Evolutionary conservation across 768 basidiomycete genomes (phyloP), one percentile per base, ranked within the genome.

Genomic region (Boletus bicolor): DNA sequence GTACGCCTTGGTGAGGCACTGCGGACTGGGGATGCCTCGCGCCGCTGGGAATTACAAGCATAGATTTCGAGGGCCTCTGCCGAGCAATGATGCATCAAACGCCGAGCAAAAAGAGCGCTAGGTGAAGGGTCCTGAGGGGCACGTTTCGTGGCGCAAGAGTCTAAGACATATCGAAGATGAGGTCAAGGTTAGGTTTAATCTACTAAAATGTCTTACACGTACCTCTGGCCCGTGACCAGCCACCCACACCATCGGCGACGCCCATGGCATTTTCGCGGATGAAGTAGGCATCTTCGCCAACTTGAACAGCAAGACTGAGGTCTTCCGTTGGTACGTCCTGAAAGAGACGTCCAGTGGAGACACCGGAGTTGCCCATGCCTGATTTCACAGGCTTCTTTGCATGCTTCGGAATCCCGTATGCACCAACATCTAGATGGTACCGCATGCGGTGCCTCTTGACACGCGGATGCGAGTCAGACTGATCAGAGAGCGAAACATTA

Each of bases 211-310:
- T 53, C 11, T 64, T 73, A 19, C 62, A 77, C 76, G 69, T 53
- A 65, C 68, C 70, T 55, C 64, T 77, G 37, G 70, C 65, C 54
- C 76, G 72, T 8, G 86, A 80, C 94, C 93, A 97, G 0, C 94
- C 94, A 0, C 95, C 95, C 0, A 98, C 95, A 32, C 95, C 95
- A 67, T 98, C 95, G 4, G 94, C 92, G 9, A 98, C 87, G 17
- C 95, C 95, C 78, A 98, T 86, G 7, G 92, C 90, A 66, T 93
- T 89, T 54, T 86, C 81, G 6, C 82, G 76, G 7, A 91, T 73
- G 58, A 92, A 92, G 66, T 93, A 96, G 5, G 93, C 91, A 65
- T 98, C 94, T 69, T 98, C 94, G 39, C 94, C 94, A 11, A 97
- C 86, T 66, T 91, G 88, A 0, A 88, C 85, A 0, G 89, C 79